These are phyloP conservation scores for Lentinus tigrinus DNA, from an alignment of 768 basidiomycete genomes.

Conservation along the genomic window DNA sequence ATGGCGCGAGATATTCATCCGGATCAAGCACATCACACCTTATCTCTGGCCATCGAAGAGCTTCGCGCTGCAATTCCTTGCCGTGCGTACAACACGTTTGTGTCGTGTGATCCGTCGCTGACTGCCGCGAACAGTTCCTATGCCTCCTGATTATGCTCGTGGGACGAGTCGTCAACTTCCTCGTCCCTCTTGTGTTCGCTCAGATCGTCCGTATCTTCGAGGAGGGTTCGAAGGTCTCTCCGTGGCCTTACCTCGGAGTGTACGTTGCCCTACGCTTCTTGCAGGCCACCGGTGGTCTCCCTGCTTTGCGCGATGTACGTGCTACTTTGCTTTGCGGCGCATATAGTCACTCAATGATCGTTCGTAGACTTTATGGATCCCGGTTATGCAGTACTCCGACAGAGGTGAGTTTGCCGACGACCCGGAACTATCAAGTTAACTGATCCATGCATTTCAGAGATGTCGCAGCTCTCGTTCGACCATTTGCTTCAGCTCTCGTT, in stretches of 20 bases:
- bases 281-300: constrained; percentile 73
- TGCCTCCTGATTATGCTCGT: constrained; percentile 71
- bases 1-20: constrained; percentile 66
- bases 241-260: constrained; percentile 67
- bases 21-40: constrained; percentile 67
- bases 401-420: constrained; percentile 40
- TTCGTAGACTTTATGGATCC: constrained; percentile 69
- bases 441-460: constrained; percentile 46
- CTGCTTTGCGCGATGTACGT: constrained; percentile 52
- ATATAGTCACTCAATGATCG: not conserved
- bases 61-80: constrained; percentile 64
- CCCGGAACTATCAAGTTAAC: no score
- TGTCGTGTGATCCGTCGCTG: constrained; percentile 2
- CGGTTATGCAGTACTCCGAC: constrained; percentile 89
- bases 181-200: constrained; percentile 71
- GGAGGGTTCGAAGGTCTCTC: constrained; percentile 36
- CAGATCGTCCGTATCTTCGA: constrained; percentile 60
- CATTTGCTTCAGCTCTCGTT: constrained; percentile 87
- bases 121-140: constrained; percentile 40
- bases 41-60: constrained; percentile 84
- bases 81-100: constrained; percentile 40
- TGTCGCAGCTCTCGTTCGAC: constrained; percentile 83
- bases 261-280: constrained; percentile 74
- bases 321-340: not conserved
- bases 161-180: constrained; percentile 74